These are phyloP conservation scores for Erythrobasidium yunnanense DNA, from an alignment of 768 basidiomycete genomes.

Conservation along the genomic window DNA sequence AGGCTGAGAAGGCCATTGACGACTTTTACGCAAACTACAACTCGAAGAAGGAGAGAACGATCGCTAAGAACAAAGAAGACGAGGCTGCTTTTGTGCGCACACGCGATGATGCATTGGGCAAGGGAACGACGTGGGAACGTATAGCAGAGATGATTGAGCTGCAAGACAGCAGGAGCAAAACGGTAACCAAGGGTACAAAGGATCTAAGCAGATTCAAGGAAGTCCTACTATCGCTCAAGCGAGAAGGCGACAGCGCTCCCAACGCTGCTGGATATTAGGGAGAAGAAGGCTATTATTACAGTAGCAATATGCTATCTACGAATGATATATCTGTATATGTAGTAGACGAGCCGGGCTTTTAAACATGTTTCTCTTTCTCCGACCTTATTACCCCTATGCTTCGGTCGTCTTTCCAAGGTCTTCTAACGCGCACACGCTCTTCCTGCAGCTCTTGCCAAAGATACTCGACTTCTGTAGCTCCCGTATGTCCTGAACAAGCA, in stretches of 20 bases:
- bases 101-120: constrained; percentile 64
- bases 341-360: no score
- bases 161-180: constrained; percentile 96
- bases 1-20: constrained; percentile 76
- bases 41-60: constrained; percentile 74
- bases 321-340: no score
- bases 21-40: constrained; percentile 83
- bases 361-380: no score
- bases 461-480: no score
- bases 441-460: no score
- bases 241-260: constrained; percentile 41
- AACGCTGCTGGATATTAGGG: constrained; percentile 24
- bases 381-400: no score
- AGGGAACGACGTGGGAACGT: constrained; percentile 91
- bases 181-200: constrained; percentile 74
- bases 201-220: constrained; percentile 87
- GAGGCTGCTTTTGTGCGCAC: constrained; percentile 67
- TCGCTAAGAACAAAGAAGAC: constrained; percentile 88
- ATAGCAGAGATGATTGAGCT: constrained; percentile 76
- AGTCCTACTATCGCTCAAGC: constrained; percentile 70
- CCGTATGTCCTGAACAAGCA: not conserved
- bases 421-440: no score
- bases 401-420: no score
- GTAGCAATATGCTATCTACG: no score
- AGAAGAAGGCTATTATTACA: no score